Evolutionary conservation across 192 early-diverging fungal genomes (phyloP).

Genomic region (Umbelopsis isabellina): DNA sequence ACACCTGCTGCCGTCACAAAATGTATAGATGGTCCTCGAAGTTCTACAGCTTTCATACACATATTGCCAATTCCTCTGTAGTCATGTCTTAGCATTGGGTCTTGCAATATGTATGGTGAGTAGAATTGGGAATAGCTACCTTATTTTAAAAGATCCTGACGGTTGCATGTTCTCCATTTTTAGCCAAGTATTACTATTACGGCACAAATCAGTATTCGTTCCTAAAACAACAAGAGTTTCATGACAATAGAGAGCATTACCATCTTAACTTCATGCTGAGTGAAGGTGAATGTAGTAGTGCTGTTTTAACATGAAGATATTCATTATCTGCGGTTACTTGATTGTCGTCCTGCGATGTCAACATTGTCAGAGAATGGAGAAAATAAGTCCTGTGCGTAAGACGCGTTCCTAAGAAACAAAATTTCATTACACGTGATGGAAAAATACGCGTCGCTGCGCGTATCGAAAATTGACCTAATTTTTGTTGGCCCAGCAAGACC

Average conservation of each 20-base stretch:
- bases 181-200: constrained; percentile 66
- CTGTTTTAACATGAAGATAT: constrained; percentile 4
- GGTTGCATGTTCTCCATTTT: constrained; percentile 80
- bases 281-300: constrained; percentile 2
- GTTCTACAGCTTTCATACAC: constrained; percentile 52
- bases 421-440: constrained; percentile 7
- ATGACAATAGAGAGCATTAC: not conserved
- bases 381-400: not conserved
- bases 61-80: constrained; percentile 66
- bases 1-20: constrained; percentile 64
- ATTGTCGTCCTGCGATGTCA: constrained; percentile 18
- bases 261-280: constrained; percentile 17
- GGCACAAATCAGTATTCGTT: not conserved
- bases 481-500: not conserved
- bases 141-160: constrained; percentile 77
- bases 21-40: constrained; percentile 48
- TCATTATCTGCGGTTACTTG: constrained; percentile 3
- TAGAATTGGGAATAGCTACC: constrained; percentile 37
- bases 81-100: not conserved
- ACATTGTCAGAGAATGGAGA: constrained; percentile 4
- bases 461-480: not conserved
- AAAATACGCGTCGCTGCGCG: not conserved
- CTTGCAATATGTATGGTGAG: not conserved
- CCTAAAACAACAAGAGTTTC: not conserved
- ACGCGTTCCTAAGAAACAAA: not conserved